Percentiles rank a stretch among this genome's conserved stretches.
Evolutionary conservation across 2,329 filamentous ascomycete genomes (phyloP).

Genomic region (Penicillium sp.): DNA sequence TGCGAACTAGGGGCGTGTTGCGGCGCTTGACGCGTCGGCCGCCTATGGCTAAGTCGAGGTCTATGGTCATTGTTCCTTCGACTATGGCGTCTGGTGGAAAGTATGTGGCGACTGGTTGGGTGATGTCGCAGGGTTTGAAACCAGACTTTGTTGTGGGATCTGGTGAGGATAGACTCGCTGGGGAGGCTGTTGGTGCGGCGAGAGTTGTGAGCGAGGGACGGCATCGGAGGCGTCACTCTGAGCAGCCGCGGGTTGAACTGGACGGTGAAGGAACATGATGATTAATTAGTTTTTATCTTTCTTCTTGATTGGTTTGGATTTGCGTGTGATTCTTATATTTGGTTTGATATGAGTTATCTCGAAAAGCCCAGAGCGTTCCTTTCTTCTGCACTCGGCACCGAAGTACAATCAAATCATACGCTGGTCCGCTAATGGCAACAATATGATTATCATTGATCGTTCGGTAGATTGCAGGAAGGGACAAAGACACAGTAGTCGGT

Average conservation of each 20-base stretch:
- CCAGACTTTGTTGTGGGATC: constrained; percentile 7
- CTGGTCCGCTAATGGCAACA: no score
- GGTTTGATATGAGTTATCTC: no score
- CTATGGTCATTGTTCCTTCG: constrained; percentile 30
- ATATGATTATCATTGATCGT: no score
- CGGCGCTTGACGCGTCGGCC: constrained; percentile 32
- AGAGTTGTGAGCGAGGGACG: constrained; percentile 23
- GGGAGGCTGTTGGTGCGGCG: constrained; percentile 7
- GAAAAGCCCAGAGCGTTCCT: no score
- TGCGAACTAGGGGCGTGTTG: constrained; percentile 20
- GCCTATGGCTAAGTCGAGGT: constrained; percentile 32
- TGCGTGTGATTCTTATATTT: not conserved
- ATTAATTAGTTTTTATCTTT: not conserved
- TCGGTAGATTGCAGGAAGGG: not conserved
- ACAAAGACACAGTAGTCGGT: not conserved
- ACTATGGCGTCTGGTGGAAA: constrained; percentile 16
- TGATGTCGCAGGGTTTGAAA: constrained; percentile 8
- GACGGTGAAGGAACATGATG: constrained; percentile 35
- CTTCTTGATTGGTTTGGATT: not conserved
- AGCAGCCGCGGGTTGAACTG: constrained; percentile 39
- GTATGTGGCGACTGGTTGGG: constrained; percentile 24
- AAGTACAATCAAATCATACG: no score
- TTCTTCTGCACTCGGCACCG: no score
- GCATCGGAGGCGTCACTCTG: constrained; percentile 39
- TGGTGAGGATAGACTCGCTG: not conserved